Base-by-base conservation (phyloP, 2,329 filamentous ascomycete species). In the Aspergillus latus region DNA sequence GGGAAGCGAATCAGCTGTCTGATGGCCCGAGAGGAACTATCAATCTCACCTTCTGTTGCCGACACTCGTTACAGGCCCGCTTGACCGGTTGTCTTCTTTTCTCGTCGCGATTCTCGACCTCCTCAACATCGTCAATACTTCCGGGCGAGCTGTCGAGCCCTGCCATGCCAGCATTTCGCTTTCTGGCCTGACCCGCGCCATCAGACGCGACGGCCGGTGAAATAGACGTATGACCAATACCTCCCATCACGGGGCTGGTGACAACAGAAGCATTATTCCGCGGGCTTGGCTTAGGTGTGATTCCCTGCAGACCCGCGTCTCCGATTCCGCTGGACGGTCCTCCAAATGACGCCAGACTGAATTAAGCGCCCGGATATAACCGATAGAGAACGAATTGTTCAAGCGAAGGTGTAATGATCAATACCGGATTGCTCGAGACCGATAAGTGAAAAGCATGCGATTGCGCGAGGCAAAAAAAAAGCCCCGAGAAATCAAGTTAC, bases 31-130 rank as follows among this genome's bases (percentile, higher is more conserved):
- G 15, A 15, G 48, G 5, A 6, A 7, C 37, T 6, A 39, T 10
- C 13, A 6, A 2, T 30, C 70, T 71, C 62, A 88, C 85, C 78
- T 88, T 88, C 66, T 88, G 85, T 71, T 88, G 86, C 49, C 85
- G 78, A 69, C 85, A 88, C 67, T 88, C 84, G 69, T 88, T 88
- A 70, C 85, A 88, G 16, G 85, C 85, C 66, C 85, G 78, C 74
- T 88, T 85, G 59, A 80, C 76, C 2, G 78, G 78, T 56, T 74
- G 74, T 57, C 75, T 70, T 57, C 70, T 75, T 64, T 71, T 74
- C 56, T 78, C 76, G 59, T 78, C 76, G 43, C 72, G 70, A 46
- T 60, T 63, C 32, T 76, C 75, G 43, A 69, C 70, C 39, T 79
- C 79, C 29, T 78, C 76, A 54, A 68, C 69, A 62, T 76, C 77